Evolutionary conservation across 2,329 filamentous ascomycete species (phyloP).

Genomic region (Epichloe sp.): DNA sequence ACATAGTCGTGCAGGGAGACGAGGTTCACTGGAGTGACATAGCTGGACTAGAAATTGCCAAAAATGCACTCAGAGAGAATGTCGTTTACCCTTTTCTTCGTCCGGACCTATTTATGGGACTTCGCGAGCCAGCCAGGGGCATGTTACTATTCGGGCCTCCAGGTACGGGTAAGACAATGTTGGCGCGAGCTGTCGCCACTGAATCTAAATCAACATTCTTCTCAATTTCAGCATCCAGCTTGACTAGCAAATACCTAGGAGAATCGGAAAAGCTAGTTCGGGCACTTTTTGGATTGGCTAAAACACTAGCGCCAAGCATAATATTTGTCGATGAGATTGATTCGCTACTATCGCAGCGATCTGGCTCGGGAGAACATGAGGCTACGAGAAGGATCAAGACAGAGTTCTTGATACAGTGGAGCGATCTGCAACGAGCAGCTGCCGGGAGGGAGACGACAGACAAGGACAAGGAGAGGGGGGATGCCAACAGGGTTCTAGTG

Average conservation of each 20-base stretch:
- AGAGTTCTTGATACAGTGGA: constrained; percentile 96
- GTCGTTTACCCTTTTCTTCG: constrained; percentile 95
- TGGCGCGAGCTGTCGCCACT: constrained; percentile 80
- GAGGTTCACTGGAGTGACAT: constrained; percentile 93
- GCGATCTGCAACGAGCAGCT: constrained; percentile 80
- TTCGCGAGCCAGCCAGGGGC: constrained; percentile 83
- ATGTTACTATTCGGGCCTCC: constrained; percentile 96
- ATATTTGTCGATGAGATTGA: constrained; percentile 99
- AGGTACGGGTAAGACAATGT: constrained; percentile 97
- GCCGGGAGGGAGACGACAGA: constrained; percentile 63
- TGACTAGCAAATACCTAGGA: constrained; percentile 92
- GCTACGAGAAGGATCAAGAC: constrained; percentile 91
- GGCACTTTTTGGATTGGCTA: constrained; percentile 81
- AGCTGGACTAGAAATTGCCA: constrained; percentile 79
- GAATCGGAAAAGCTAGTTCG: constrained; percentile 94
- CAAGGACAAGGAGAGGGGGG: constrained; percentile 57
- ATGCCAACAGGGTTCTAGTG: constrained; percentile 80
- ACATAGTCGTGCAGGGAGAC: constrained; percentile 88
- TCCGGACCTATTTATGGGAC: constrained; percentile 88
- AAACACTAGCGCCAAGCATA: constrained; percentile 79
- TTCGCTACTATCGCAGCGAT: constrained; percentile 73
- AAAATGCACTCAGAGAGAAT: constrained; percentile 83
- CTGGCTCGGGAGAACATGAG: constrained; percentile 78
- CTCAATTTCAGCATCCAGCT: constrained; percentile 84
- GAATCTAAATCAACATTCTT: constrained; percentile 95